Evolutionary conservation across 371 early-diverging fungal genomes (phyloP).

Genomic region (Conidiobolus incongruus): DNA sequence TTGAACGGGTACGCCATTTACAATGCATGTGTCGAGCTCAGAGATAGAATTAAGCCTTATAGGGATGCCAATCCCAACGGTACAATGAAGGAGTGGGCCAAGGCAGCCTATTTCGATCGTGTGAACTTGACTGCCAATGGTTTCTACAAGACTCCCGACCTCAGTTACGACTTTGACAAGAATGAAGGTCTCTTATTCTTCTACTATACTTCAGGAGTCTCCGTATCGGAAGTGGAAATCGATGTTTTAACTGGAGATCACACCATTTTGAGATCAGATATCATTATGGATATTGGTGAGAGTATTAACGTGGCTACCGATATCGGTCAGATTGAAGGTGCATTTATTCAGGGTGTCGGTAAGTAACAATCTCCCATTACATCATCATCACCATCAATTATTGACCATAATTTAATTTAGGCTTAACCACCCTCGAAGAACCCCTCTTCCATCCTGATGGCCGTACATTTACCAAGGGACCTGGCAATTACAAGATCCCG

Average conservation of each 20-base stretch:
- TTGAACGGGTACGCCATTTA: slow-evolving; percentile 52
- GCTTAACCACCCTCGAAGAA: slow-evolving; percentile 53
- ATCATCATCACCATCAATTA: too few relatives aligned
- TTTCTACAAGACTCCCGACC: slow-evolving; percentile 45
- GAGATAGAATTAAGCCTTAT: slow-evolving; percentile 34
- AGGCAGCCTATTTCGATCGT: slow-evolving; percentile 41
- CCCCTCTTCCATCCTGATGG: slow-evolving; percentile 34
- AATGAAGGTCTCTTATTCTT: slow-evolving; percentile 31
- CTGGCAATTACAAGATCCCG: slow-evolving; percentile 62
- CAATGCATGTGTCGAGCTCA: slow-evolving; percentile 38
- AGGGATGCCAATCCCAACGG: slow-evolving; percentile 20
- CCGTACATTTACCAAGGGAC: slow-evolving; percentile 39
- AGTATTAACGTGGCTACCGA: slow-evolving; percentile 55
- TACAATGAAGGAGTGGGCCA: slow-evolving; percentile 15
- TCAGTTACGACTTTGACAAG: slow-evolving; percentile 30
- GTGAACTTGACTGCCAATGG: slow-evolving; percentile 47
- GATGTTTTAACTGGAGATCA: slow-evolving; percentile 55
- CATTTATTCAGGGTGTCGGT: slow-evolving; percentile 40
- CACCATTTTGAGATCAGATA: slow-evolving; percentile 33
- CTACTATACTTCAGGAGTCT: slow-evolving; percentile 54
- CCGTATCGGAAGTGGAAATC: slow-evolving; percentile 50
- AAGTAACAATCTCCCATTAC: background rate
- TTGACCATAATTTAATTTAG: too few relatives aligned
- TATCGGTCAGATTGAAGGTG: slow-evolving; percentile 67
- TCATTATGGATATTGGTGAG: slow-evolving; percentile 49